A percentile compares a stretch with the other conserved stretches of the same genome.
These are phyloP conservation scores for Malassezia restricta DNA, from an alignment of 1,284 basidiomycete species.

Conservation along the genomic window DNA sequence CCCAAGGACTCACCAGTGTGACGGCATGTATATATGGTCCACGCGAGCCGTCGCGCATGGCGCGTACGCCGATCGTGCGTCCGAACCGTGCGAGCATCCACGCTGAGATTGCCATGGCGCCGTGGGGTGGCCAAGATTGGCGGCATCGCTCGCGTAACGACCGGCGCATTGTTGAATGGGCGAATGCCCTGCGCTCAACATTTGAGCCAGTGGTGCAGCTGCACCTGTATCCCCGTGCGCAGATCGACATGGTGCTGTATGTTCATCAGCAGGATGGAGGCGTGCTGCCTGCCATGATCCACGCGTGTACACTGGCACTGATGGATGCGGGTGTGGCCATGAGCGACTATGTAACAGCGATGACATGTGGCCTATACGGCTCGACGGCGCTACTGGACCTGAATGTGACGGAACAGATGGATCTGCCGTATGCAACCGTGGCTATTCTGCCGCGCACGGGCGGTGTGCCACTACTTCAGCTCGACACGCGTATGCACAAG, in stretches of 20 bases:
- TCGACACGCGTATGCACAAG: slow-evolving; percentile 87
- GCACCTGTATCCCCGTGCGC: slow-evolving; percentile 76
- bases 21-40: slow-evolving; percentile 80
- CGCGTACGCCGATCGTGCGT: slow-evolving; percentile 19
- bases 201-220: slow-evolving; percentile 90
- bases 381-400: slow-evolving; percentile 68
- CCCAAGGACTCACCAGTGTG: slow-evolving; percentile 81
- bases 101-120: slow-evolving; percentile 52
- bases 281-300: slow-evolving; percentile 81
- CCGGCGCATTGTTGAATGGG: slow-evolving; percentile 58
- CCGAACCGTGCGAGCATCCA: slow-evolving; percentile 53
- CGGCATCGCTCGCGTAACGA: slow-evolving; percentile 57
- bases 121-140: slow-evolving; percentile 72
- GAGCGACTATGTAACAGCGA: slow-evolving; percentile 76
- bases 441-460: slow-evolving; percentile 70
- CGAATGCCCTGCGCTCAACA: slow-evolving; percentile 73
- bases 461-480: slow-evolving; percentile 72
- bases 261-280: slow-evolving; percentile 87
- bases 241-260: slow-evolving; percentile 86
- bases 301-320: slow-evolving; percentile 82
- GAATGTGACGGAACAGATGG: slow-evolving; percentile 74
- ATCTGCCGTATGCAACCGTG: slow-evolving; percentile 73
- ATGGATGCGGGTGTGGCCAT: slow-evolving; percentile 80
- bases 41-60: slow-evolving; percentile 56
- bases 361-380: slow-evolving; percentile 48